Base-by-base conservation (phyloP, 352 stramenopile genomes). In the Pythium phragmiticola region DNA sequence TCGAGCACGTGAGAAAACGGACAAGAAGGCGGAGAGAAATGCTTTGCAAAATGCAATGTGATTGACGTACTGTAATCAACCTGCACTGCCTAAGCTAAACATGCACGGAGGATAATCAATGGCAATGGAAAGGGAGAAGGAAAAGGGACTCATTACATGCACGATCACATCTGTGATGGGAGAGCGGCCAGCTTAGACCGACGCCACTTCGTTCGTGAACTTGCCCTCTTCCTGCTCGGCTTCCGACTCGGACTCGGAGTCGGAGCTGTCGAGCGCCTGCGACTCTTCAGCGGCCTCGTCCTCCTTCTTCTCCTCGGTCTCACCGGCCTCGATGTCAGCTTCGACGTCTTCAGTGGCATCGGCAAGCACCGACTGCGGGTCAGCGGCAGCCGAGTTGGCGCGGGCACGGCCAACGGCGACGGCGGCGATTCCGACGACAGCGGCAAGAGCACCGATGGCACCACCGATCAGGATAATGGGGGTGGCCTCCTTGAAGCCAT, bases 381-480 rank as follows among this genome's bases (percentile, higher is more conserved):
- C 65, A n/a, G 65, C 58, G 17, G 65, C 65, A 7, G 55, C 53
- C 3, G 59, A 61, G 33, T 75, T 57, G 57, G 57, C 57, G n/a
- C 73, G 67, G 4, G 67, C 46, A 52, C 76, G 70, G 36, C 61
- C 66, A 21, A 87, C 72, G 12, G 81, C 76, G 28, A 92, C 54
- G 9, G 73, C 83, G 49, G 73, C 78, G 21, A 92, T 76, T 36
- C 81, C 83, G 39, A 92, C 65, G 21, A 90, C 80, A 4, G 80
- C 77, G 7, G 80, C 83, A n/a, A 92, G 51, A 28, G 71, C 80
- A 57, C 80, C 81, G 56, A 92, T 78, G 57, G 84, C 73, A 30
- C 77, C 80, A 57, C 81, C 88, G 53, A 89, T 82, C 42, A 89
- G 73, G 59, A 90, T 68, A 16, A 89, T 65, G 0, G 81, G 79